These are phyloP conservation scores for Chlorella vulgaris DNA, from an alignment of 139 green algal genomes.

Conservation along the genomic window DNA sequence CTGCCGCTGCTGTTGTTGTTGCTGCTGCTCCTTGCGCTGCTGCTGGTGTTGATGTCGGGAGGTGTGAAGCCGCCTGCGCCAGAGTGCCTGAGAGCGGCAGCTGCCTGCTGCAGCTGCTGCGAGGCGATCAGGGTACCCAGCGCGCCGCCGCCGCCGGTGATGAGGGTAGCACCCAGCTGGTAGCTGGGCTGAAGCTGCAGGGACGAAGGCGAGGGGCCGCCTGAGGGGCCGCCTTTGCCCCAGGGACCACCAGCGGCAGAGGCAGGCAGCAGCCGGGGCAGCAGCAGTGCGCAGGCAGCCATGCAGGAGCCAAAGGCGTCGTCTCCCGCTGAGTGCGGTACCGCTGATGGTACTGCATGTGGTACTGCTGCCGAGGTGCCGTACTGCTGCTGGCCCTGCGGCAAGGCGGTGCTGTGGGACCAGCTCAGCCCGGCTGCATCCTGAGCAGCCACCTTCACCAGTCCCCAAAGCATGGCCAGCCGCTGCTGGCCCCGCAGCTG, in stretches of 20 bases:
- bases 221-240: background rate
- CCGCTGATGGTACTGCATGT: too few species aligned
- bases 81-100: too few species aligned
- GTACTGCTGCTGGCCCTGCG: background rate
- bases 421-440: background rate
- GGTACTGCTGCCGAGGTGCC: too few species aligned
- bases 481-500: background rate
- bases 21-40: too few species aligned
- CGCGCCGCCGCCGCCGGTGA: constrained; percentile 52
- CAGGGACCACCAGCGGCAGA: background rate
- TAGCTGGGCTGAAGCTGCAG: too few species aligned
- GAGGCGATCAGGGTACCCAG: constrained; percentile 58
- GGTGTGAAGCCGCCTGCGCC: too few species aligned
- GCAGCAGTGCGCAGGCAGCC: background rate
- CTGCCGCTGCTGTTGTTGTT: background rate
- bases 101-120: constrained; percentile 73
- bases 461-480: background rate
- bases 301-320: background rate
- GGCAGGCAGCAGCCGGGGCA: constrained; percentile 11
- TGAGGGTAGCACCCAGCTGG: constrained; percentile 30
- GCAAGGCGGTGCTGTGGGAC: background rate
- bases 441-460: constrained; percentile 15
- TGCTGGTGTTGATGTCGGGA: too few species aligned
- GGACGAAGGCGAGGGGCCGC: too few species aligned
- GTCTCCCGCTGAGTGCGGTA: background rate